Evolutionary conservation across 2,329 filamentous ascomycete genomes (phyloP).

Genomic region (Neonectria magnoliae): DNA sequence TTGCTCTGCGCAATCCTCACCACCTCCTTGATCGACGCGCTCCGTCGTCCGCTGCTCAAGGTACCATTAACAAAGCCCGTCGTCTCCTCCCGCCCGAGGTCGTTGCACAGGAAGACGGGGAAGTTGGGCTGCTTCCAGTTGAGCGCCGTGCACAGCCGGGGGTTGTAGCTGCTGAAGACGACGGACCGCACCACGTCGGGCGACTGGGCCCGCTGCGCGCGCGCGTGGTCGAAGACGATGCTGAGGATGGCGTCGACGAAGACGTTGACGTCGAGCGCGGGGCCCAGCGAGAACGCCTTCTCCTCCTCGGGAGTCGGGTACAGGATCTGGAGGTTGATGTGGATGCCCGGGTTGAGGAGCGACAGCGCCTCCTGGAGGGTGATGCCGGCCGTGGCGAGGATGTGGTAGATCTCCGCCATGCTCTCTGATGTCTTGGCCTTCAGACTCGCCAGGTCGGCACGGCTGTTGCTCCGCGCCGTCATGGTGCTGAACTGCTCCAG

Average conservation of each 20-base stretch:
- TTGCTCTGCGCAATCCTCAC: conserved; percentile 94
- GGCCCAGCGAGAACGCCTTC: conserved; percentile 72
- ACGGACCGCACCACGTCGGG: conserved; percentile 83
- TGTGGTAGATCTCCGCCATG: conserved; percentile 74
- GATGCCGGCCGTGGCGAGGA: conserved; percentile 80
- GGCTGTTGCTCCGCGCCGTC: conserved; percentile 55
- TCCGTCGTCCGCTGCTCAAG: conserved; percentile 72
- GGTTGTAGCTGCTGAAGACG: conserved; percentile 93
- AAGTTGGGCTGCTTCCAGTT: conserved; percentile 99
- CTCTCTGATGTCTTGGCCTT: conserved; percentile 59
- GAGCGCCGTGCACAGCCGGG: conserved; percentile 88
- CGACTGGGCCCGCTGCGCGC: conserved; percentile 69
- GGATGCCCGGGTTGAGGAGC: conserved; percentile 79
- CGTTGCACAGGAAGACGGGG: conserved; percentile 94
- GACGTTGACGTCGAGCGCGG: conserved; percentile 83
- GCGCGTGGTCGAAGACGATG: conserved; percentile 91
- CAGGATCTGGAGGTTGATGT: conserved; percentile 91
- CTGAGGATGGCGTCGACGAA: conserved; percentile 86
- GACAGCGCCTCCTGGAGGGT: conserved; percentile 80
- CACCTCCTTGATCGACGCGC: conserved; percentile 91
- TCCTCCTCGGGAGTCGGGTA: conserved; percentile 85
- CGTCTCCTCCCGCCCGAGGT: conserved; percentile 74
- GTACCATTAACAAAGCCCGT: conserved; percentile 50
- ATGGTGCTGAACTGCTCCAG: conserved; percentile 74
- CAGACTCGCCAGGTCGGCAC: conserved; percentile 55